Conservation (phyloP, 306 rosid genomes). For the Pyrus communis region DNA sequence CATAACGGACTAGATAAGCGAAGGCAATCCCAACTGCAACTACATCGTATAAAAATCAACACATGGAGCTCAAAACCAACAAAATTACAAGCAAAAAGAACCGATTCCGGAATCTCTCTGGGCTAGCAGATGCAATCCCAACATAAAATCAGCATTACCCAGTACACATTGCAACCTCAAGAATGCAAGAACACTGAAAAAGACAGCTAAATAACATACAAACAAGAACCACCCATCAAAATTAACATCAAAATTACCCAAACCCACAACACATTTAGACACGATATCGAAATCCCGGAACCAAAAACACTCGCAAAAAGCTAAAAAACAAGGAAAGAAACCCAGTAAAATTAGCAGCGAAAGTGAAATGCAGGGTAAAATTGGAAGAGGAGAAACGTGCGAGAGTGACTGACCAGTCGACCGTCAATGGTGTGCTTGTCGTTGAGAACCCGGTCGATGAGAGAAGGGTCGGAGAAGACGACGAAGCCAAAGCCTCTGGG, state of each 20-base stretch:
- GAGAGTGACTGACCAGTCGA: constrained; percentile 28
- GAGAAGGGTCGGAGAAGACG: constrained; percentile 53
- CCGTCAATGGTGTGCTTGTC: constrained; percentile 58
- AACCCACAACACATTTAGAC: neutral
- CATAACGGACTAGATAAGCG: neutral
- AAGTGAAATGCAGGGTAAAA: neutral
- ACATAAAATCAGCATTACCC: neutral
- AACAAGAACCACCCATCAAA: neutral
- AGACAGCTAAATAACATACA: neutral
- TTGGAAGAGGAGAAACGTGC: neutral
- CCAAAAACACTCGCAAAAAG: neutral
- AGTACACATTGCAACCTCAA: neutral
- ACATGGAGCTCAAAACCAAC: neutral
- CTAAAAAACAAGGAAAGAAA: neutral
- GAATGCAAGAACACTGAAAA: neutral
- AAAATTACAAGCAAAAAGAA: neutral
- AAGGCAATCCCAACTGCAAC: neutral
- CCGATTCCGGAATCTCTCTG: neutral
- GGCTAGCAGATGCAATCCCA: constrained; percentile 4
- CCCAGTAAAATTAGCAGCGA: neutral
- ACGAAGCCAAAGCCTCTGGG: constrained; percentile 61
- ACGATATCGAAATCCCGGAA: neutral
- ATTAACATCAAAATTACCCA: neutral
- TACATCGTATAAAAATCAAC: neutral
- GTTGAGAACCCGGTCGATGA: constrained; percentile 40